phyloP scores from a whole-genome alignment of 306 rosid genomes.

The Acacia acuminata region DNA sequence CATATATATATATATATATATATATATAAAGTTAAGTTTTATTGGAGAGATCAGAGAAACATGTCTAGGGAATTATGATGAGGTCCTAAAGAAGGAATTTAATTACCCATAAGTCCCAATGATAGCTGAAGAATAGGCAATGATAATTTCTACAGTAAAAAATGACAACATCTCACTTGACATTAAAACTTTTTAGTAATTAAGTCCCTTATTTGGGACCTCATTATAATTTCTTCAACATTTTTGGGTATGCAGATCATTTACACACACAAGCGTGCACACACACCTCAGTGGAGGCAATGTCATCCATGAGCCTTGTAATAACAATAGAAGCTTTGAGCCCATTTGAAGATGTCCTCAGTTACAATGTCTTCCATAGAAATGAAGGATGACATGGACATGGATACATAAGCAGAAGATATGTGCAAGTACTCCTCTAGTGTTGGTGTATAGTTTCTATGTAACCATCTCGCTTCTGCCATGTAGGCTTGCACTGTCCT shows the following conservation, averaged over 20 bases:
- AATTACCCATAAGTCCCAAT: too few species aligned
- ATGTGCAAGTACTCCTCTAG: neutral
- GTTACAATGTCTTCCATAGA: neutral
- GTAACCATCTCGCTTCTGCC: neutral
- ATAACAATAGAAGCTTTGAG: constrained; percentile 2
- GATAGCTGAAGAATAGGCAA: too few species aligned
- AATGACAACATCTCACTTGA: too few species aligned
- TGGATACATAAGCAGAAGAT: neutral
- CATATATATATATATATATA: too few species aligned
- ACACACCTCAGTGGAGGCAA: constrained; percentile 28
- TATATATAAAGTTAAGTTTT: neutral
- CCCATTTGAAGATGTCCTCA: constrained; percentile 34
- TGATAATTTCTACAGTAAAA: too few species aligned
- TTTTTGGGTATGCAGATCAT: too few species aligned
- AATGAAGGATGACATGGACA: neutral
- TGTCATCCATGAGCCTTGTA: constrained; percentile 42
- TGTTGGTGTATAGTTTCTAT: neutral
- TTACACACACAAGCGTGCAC: too few species aligned
- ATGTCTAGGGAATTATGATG: too few species aligned
- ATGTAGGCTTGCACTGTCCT: neutral
- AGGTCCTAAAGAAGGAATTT: too few species aligned
- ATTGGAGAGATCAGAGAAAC: neutral
- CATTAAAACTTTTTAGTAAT: too few species aligned
- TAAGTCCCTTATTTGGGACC: too few species aligned
- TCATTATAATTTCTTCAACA: too few species aligned